Evolutionary conservation across 768 basidiomycete species (phyloP), one percentile per base, ranked within the genome.

Genomic region (Boletus subcaerulescens): DNA sequence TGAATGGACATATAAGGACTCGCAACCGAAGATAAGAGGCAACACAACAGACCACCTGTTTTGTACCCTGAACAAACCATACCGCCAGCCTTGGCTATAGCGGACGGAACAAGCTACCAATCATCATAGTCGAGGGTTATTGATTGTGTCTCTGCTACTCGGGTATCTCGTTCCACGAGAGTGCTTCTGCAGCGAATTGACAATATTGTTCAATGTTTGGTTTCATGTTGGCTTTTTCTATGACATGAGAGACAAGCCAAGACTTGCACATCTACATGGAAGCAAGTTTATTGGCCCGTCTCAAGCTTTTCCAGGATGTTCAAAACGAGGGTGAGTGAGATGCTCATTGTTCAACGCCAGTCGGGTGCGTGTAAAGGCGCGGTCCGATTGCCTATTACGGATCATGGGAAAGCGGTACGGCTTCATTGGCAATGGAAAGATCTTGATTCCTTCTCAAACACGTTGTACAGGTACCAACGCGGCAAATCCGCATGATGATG

Each of bases 111-210:
- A 56, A 56, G 5, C 43, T 48, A 46, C 49, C 26, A 55, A 49
- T 49, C 36, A 42, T 42, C 15, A 17, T 48, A 32, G 38, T 32
- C 26, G 44, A 35, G 43, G 39, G 58, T 53, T 81, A 86, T 60
- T 89, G 86, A 61, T 90, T 91, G 69, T 90, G 85, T 59, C 73
- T 78, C 69, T 83, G 82, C 86, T 87, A 91, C n/a, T n/a, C 77
- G 39, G 84, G 81, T 42, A 89, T 73, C 52, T 86, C 82, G 24
- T 65, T 56, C 84, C 84, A 90, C 13, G 73, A 66, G 35, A 80
- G 57, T n/a, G 75, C 26, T 26, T 29, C 26, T 79, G 35, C 44
- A 45, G 41, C 5, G 40, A 43, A 31, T 43, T 45, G 53, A 46
- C 53, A 42, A 38, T 12, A 38, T 12, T 17, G 48, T 24, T 33